Conservation (phyloP, 257 asterid species). For the Verbena officinalis region DNA sequence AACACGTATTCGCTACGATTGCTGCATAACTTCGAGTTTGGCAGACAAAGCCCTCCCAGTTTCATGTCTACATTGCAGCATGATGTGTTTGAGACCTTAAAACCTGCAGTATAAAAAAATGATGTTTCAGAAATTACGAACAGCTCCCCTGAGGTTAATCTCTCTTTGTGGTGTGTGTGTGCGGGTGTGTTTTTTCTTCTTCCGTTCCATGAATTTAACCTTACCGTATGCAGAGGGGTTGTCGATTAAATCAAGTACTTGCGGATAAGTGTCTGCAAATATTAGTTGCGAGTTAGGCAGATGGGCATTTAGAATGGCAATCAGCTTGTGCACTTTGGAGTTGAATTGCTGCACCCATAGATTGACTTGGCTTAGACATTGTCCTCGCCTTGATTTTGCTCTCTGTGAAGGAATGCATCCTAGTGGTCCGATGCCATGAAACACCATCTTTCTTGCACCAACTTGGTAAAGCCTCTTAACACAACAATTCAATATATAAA, state of each 20-base stretch:
- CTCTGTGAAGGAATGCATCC: constrained; percentile 91
- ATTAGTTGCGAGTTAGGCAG: constrained; percentile 58
- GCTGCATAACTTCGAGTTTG: constrained; percentile 59
- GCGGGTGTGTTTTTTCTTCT: neutral
- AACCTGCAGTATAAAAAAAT: constrained; percentile 40
- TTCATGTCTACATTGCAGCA: constrained; percentile 75
- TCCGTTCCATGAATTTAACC: neutral
- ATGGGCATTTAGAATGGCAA: constrained; percentile 46
- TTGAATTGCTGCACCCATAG: constrained; percentile 66
- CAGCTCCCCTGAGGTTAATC: neutral
- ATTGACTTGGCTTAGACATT: constrained; percentile 71
- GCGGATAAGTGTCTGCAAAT: constrained; percentile 65
- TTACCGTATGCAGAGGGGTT: constrained; percentile 68
- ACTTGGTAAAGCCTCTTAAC: constrained; percentile 58
- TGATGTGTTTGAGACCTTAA: constrained; percentile 73
- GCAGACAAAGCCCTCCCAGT: constrained; percentile 73
- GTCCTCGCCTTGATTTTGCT: constrained; percentile 52
- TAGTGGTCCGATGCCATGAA: constrained; percentile 71
- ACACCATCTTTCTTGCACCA: constrained; percentile 77
- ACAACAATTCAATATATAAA: neutral
- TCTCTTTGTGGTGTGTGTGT: neutral
- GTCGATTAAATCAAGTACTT: constrained; percentile 61
- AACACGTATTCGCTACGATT: constrained; percentile 66
- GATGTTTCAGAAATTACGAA: too few species aligned
- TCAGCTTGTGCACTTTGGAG: constrained; percentile 49